Evolutionary conservation across 1,284 basidiomycete species (phyloP).

Genomic region (Cryptococcus sp.): DNA sequence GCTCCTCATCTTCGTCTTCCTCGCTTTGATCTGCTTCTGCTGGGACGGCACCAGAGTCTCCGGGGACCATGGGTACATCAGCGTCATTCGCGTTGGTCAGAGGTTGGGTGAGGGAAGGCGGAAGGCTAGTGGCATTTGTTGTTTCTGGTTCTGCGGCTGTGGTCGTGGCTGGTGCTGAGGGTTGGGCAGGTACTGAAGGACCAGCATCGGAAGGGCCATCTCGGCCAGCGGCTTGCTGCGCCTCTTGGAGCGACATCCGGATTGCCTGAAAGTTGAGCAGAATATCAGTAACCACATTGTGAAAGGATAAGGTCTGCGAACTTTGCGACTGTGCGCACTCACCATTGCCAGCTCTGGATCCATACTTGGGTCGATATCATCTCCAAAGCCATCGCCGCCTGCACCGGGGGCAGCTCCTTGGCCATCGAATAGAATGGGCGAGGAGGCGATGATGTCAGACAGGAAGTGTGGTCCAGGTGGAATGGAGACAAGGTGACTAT

Average conservation of each 20-base stretch:
- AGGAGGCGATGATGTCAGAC: conserved; percentile 79
- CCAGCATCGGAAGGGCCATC: conserved; percentile 27
- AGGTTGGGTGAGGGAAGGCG: conserved; percentile 25
- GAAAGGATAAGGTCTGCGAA: neutral
- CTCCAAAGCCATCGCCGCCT: conserved; percentile 64
- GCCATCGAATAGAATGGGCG: conserved; percentile 79
- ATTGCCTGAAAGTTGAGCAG: conserved; percentile 68
- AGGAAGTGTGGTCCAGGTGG: conserved; percentile 76
- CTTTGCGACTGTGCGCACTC: conserved; percentile 22
- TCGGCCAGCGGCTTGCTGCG: conserved; percentile 76
- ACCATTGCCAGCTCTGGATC: conserved; percentile 99
- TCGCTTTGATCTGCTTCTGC: conserved; percentile 25
- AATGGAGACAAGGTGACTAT: conserved; percentile 72
- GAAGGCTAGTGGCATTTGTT: conserved; percentile 14
- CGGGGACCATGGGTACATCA: conserved; percentile 23
- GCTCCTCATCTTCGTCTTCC: conserved; percentile 46
- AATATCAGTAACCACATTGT: neutral
- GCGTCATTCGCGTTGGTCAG: conserved; percentile 31
- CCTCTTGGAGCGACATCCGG: conserved; percentile 97
- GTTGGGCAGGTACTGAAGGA: conserved; percentile 18
- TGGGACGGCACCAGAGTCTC: conserved; percentile 22
- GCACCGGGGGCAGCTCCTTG: conserved; percentile 56
- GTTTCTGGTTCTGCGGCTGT: conserved; percentile 16
- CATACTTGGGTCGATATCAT: conserved; percentile 78
- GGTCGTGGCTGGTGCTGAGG: conserved; percentile 36